phyloP scores from a whole-genome alignment of 495 filamentous ascomycete species.

The Aspergillus leporis region DNA sequence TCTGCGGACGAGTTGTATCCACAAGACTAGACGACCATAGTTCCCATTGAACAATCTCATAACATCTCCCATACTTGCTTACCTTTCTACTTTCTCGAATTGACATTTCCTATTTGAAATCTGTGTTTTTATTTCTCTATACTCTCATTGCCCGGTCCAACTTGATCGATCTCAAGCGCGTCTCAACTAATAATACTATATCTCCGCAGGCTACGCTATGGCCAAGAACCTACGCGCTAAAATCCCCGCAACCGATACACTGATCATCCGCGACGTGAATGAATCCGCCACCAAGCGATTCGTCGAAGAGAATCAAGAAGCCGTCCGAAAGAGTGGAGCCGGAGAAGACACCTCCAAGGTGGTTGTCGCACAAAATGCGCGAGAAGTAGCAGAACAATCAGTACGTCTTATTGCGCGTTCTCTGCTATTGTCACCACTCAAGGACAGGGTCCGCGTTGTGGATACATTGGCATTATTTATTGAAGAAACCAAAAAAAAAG shows the following conservation, averaged over 20 bases:
- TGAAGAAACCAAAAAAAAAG: neutral
- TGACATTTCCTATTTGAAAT: neutral
- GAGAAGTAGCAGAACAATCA: constrained; percentile 67
- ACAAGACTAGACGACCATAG: too few relatives aligned
- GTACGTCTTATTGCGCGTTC: constrained; percentile 52
- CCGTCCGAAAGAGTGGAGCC: constrained; percentile 27
- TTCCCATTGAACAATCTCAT: too few relatives aligned
- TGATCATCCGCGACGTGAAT: constrained; percentile 78
- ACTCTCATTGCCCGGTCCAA: neutral
- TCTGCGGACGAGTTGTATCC: too few relatives aligned
- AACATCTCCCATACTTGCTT: too few relatives aligned
- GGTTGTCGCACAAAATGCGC: constrained; percentile 55
- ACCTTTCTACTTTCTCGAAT: constrained; percentile 6
- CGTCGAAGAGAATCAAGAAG: constrained; percentile 55
- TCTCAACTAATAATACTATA: constrained; percentile 8
- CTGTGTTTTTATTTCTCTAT: neutral
- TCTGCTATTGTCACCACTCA: neutral
- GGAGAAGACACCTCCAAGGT: constrained; percentile 47
- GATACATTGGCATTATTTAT: neutral
- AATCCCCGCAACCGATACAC: constrained; percentile 64
- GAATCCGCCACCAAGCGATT: constrained; percentile 58
- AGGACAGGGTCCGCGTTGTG: neutral
- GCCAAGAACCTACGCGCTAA: constrained; percentile 82
- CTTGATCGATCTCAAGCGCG: too few relatives aligned
- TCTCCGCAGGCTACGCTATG: constrained; percentile 70